phyloP scores from a whole-genome alignment of 73 alveolate genomes.

The Paramecium sexaurelia region DNA sequence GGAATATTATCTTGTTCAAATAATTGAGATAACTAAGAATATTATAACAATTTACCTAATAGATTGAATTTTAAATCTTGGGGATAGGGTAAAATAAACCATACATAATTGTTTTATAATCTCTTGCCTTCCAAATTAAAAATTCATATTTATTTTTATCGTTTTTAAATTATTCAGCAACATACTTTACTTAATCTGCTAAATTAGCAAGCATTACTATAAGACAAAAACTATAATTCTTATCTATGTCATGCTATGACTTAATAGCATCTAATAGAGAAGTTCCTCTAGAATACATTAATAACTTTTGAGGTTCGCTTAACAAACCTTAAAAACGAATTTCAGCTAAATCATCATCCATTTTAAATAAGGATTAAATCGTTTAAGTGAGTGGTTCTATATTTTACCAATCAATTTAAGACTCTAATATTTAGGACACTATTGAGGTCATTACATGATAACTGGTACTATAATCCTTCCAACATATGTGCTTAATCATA shows the following conservation, averaged over 20 bases:
- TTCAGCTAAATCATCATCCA: background rate
- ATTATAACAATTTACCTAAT: background rate
- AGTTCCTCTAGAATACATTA: background rate
- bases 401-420: background rate
- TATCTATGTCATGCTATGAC: background rate
- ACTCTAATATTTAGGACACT: background rate
- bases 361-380: background rate
- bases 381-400: background rate
- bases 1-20: background rate
- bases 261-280: background rate
- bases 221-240: slow-evolving; percentile 9
- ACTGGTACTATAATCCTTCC: background rate
- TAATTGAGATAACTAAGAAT: background rate
- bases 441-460: background rate
- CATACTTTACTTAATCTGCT: background rate
- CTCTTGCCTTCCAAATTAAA: background rate
- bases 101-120: background rate
- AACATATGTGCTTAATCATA: slow-evolving; percentile 33
- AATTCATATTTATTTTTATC: background rate
- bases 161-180: background rate
- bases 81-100: background rate
- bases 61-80: background rate
- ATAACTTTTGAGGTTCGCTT: background rate
- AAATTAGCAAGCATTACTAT: background rate
- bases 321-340: background rate